Base-by-base conservation (phyloP, 2,329 filamentous ascomycete genomes). In the Nothomitra cinnamomea region DNA sequence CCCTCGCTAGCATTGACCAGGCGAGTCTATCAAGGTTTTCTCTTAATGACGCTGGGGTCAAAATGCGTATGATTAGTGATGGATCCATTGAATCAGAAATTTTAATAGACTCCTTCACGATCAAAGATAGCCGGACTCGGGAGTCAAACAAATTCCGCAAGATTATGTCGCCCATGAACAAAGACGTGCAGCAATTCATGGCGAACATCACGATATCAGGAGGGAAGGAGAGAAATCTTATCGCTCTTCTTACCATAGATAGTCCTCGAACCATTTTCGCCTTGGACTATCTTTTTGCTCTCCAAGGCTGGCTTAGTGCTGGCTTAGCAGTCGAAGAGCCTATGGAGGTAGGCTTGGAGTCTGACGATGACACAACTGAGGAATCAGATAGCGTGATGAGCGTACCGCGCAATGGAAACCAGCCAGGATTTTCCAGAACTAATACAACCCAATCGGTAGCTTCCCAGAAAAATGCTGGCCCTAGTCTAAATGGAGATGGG, bases 111-210 rank as follows among this genome's bases (percentile, higher is more conserved):
- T 92, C 90, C 0, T 95, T 98, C 65, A 95, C 88, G 0, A 95
- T 96, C 58, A 79, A 86, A 54, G 92, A 99, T 65, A 95, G 85
- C 58, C 82, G 94, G n/a, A 82, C 80, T 3, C 78, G 80, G 53
- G 89, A 94, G 61, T 85, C 83, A 3, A 98, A 95, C 71, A 95
- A 94, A 64, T 99, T 94, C 74, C 81, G 88, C 51, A 94, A 90
- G 66, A 95, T 98, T 69, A 96, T 98, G 92, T 89, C 89, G 1
- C 82, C 94, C 54, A 88, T 89, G 62, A 96, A 95, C 67, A 90
- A 88, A 60, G 84, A 89, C 54, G 88, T 92, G 53, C 89, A 96
- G 65, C 94, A 99, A 61, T 89, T 98, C 63, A 98, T 98, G 92
- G 92, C 92, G 17, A 95, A 85, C 64, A 72, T 98, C 2, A 94